Percentiles rank a stretch among this genome's conserved stretches.
phyloP scores from a whole-genome alignment of 352 stramenopile species.

The Thalassiosira hispida region DNA sequence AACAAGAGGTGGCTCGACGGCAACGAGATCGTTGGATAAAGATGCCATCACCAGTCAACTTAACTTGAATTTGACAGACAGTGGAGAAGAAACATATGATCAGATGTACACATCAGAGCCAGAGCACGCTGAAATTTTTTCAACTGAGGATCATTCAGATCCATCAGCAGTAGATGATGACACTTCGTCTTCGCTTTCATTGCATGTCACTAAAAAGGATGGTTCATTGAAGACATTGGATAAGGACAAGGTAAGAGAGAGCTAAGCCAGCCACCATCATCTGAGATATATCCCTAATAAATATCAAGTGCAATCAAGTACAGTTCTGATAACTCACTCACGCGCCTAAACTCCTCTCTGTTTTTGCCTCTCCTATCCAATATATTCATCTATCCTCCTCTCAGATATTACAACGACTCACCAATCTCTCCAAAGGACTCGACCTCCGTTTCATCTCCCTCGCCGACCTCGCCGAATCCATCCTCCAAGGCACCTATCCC shows the following conservation, averaged over 20 bases:
- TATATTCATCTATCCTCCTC: not conserved
- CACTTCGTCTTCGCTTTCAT: not conserved
- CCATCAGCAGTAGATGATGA: not conserved
- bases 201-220: conserved; percentile 89
- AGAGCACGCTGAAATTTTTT: too few relatives aligned
- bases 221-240: conserved; percentile 89
- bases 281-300: not conserved
- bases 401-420: conserved; percentile 39
- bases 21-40: not conserved
- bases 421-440: conserved; percentile 38
- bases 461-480: conserved; percentile 85
- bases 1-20: conserved; percentile 1
- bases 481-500: conserved; percentile 91
- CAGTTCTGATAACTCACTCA: not conserved
- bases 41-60: not conserved
- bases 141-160: not conserved
- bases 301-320: not conserved
- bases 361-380: conserved; percentile 16
- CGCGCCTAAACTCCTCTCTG: not conserved
- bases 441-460: conserved; percentile 60
- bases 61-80: not conserved
- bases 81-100: not conserved
- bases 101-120: not conserved
- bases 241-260: conserved; percentile 88
- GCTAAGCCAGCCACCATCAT: not conserved